Percentiles rank a stretch among this genome's conserved stretches.
Evolutionary conservation across 2,329 filamentous ascomycete species (phyloP).

Genomic region (Alternaria arbusti): DNA sequence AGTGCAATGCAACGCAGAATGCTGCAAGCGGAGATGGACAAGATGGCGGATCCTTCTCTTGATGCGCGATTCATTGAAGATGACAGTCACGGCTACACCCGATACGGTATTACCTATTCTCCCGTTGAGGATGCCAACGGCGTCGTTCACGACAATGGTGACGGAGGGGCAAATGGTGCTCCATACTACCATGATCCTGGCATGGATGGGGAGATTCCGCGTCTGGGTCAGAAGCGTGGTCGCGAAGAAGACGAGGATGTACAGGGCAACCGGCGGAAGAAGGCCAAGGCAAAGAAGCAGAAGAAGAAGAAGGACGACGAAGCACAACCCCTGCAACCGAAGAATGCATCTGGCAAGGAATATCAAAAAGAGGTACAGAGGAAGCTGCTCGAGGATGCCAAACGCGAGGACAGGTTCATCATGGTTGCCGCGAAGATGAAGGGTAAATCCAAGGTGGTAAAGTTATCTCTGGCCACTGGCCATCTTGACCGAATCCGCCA

Average conservation of each 20-base stretch:
- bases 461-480: conserved; percentile 45
- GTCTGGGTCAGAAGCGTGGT: conserved; percentile 40
- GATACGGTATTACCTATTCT: conserved; percentile 53
- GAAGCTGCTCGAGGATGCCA: conserved; percentile 51
- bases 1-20: conserved; percentile 57
- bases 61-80: conserved; percentile 53
- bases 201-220: conserved; percentile 36
- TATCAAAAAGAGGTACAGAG: conserved; percentile 57
- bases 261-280: conserved; percentile 22
- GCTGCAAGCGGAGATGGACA: conserved; percentile 61
- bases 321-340: conserved; percentile 42
- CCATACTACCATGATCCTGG: conserved; percentile 35
- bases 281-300: conserved; percentile 31
- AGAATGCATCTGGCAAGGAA: conserved; percentile 54
- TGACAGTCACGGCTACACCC: conserved; percentile 45
- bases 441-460: conserved; percentile 54
- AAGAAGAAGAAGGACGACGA: conserved; percentile 49
- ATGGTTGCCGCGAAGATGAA: conserved; percentile 55
- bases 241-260: conserved; percentile 38
- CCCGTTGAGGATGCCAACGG: conserved; percentile 38
- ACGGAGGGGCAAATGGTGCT: conserved; percentile 17
- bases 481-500: conserved; percentile 47
- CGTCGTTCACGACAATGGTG: conserved; percentile 34
- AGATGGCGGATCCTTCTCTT: conserved; percentile 54
- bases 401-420: conserved; percentile 54